Base-by-base conservation (phyloP, 2,329 filamentous ascomycete genomes). In the Colletotrichum tabaci region DNA sequence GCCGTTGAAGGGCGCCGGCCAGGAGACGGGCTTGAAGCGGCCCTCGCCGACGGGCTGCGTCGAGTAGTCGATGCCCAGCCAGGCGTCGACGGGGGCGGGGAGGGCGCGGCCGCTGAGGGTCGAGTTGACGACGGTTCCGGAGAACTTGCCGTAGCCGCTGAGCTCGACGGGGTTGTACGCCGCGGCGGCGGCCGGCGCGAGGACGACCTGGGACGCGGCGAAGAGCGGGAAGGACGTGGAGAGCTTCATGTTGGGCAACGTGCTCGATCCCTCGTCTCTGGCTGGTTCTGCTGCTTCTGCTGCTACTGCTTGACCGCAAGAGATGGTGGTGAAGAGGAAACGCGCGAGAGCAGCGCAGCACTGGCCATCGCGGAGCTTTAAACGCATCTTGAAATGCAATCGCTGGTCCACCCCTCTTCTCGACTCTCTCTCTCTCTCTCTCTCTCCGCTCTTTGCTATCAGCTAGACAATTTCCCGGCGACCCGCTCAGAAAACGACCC, bases 41-140 rank as follows among this genome's bases (percentile, higher is more conserved):
- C 76, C 72, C 3, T 82, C 76, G 6, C 82, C 83, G 1, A 81
- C 80, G 0, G 83, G 84, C 40, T 84, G 82, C 0, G 77, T 76
- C 0, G 85, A 80, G 60, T 86, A 87, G 74, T 85, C 83, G 42
- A 87, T 81, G 2, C 84, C 84, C 7, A 87, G 77, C 85, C 85
- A 87, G 0, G 85, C 84, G 72, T 87, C 83, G 2, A 87, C 81
- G 0, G 80, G 70, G 2, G 73, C 73, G 10, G 79, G 76, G 3
- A 85, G 77, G 0, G 73, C 71, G 30, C 76, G 73, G 23, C 79
- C 81, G 55, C 76, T 79, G 21, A 82, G 55, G 13, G 80, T 82
- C 50, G 76, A 76, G 21, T 82, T 77, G 49, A 85, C 66, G 21
- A 79, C 76, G 5, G 79, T 83, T 7, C 84, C 83, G 16, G 77